phyloP scores from a whole-genome alignment of 768 basidiomycete species.

The Pisolithus tinctorius region DNA sequence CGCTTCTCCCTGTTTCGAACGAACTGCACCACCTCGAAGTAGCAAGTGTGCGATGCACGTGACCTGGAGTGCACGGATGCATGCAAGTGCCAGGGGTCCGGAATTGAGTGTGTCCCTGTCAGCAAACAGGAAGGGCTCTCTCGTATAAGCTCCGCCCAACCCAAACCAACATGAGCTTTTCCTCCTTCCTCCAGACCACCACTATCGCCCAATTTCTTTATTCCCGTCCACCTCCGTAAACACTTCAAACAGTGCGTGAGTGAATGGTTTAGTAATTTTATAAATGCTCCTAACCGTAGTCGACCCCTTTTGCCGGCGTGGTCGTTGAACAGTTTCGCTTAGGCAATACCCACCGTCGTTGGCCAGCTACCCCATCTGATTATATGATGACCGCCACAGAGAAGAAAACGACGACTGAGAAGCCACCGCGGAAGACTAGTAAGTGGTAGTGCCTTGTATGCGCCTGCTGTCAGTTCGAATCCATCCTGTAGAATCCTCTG shows the following conservation, averaged over 20 bases:
- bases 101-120: conserved; percentile 4
- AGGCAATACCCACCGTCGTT: conserved; percentile 6
- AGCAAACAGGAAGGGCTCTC: conserved; percentile 9
- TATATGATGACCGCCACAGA: conserved; percentile 34
- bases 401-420: conserved; percentile 36
- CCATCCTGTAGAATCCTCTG: conserved; percentile 43
- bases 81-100: conserved; percentile 16
- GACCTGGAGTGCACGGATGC: too few relatives aligned
- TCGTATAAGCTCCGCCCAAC: conserved; percentile 56
- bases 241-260: conserved; percentile 8
- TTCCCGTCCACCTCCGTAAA: conserved; percentile 5
- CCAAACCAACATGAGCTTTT: conserved; percentile 45
- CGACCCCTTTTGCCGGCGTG: conserved; percentile 27
- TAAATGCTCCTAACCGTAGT: conserved; percentile 4
- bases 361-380: conserved; percentile 7
- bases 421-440: conserved; percentile 51
- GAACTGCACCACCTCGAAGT: too few relatives aligned
- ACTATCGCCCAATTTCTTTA: conserved; percentile 18
- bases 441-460: conserved; percentile 18
- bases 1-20: neutral
- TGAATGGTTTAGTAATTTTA: neutral
- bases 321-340: conserved; percentile 17
- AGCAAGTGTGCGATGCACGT: too few relatives aligned
- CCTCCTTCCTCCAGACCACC: conserved; percentile 34
- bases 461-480: conserved; percentile 12